Evolutionary conservation across 805 yeast species (phyloP).

Genomic region (Suhomyces sp.): DNA sequence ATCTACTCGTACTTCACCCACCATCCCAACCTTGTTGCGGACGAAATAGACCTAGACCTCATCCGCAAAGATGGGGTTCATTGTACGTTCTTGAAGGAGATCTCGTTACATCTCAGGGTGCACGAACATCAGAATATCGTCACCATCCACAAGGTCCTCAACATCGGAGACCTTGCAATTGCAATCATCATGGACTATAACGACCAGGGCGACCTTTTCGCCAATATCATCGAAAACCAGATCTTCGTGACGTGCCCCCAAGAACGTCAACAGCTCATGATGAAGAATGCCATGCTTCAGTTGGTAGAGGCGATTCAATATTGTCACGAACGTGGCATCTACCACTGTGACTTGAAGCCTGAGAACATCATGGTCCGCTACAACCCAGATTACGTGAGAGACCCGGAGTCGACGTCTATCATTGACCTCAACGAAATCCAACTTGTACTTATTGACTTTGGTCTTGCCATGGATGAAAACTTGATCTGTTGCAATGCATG

Average conservation of each 20-base stretch:
- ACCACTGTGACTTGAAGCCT: conserved; percentile 45
- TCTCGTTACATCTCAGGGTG: conserved; percentile 69
- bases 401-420: conserved; percentile 8
- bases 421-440: conserved; percentile 49
- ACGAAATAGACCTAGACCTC: conserved; percentile 22
- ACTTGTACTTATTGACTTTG: conserved; percentile 81
- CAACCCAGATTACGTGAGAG: conserved; percentile 25
- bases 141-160: conserved; percentile 70
- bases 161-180: conserved; percentile 50
- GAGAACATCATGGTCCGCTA: conserved; percentile 41
- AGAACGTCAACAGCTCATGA: conserved; percentile 46
- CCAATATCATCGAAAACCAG: conserved; percentile 75
- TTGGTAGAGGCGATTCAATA: conserved; percentile 36
- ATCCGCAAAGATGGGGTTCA: conserved; percentile 25
- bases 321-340: conserved; percentile 32
- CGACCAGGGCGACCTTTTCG: conserved; percentile 82
- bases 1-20: conserved; percentile 19
- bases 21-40: conserved; percentile 16
- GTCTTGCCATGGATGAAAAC: conserved; percentile 68
- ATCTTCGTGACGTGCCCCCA: conserved; percentile 53
- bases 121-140: conserved; percentile 79
- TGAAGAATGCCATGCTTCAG: conserved; percentile 45
- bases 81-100: conserved; percentile 55
- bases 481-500: conserved; percentile 67
- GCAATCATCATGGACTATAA: conserved; percentile 85